phyloP scores from a whole-genome alignment of 345 rosid genomes.

The Melastoma malabathricum region DNA sequence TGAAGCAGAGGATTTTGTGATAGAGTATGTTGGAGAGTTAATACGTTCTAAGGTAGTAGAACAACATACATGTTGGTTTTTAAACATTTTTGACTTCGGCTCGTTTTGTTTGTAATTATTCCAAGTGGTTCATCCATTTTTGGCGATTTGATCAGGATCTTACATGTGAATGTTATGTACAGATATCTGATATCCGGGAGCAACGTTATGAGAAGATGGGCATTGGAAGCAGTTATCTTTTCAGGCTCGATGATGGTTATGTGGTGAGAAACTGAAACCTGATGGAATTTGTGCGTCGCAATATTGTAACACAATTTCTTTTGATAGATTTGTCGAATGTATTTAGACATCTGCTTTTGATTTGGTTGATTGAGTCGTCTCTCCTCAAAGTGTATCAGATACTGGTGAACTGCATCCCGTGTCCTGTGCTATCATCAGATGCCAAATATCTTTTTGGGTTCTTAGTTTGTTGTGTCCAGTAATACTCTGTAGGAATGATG shows the following conservation, averaged over 20 bases:
- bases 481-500: no score
- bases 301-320: background rate
- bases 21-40: conserved; percentile 95
- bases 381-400: no score
- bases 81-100: background rate
- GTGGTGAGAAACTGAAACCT: conserved; percentile 48
- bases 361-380: no score
- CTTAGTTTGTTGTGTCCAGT: no score
- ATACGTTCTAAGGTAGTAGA: conserved; percentile 68
- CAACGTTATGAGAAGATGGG: conserved; percentile 93
- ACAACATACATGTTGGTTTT: background rate
- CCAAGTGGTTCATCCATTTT: background rate
- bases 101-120: conserved; percentile 1
- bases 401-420: no score
- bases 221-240: conserved; percentile 98
- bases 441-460: no score
- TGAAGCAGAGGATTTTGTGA: conserved; percentile 95
- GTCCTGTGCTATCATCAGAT: no score
- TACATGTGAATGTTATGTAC: conserved; percentile 14
- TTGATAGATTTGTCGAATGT: no score
- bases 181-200: conserved; percentile 98
- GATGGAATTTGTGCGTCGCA: background rate
- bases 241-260: conserved; percentile 94
- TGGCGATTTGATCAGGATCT: background rate
- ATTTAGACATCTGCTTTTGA: no score